Conservation (phyloP, 495 filamentous ascomycete species). For the Trichoderma gamsii region DNA sequence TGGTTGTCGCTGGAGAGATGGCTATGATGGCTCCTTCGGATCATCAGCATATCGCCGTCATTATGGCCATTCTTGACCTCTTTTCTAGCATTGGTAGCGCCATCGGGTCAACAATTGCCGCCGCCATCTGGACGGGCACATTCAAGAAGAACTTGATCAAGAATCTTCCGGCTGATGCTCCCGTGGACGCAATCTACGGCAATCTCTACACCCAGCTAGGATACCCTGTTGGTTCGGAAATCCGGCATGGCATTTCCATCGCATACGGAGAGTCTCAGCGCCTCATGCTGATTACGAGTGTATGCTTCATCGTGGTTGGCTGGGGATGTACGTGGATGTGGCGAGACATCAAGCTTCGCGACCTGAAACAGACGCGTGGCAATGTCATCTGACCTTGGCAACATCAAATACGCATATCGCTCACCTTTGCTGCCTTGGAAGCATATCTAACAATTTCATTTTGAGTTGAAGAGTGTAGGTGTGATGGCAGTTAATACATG, state of each 20-base stretch:
- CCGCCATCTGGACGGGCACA: conserved; percentile 52
- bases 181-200: conserved; percentile 37
- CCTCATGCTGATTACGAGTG: conserved; percentile 36
- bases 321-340: conserved; percentile 35
- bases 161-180: conserved; percentile 38
- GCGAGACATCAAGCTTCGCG: conserved; percentile 38
- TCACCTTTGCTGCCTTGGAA: too few species aligned
- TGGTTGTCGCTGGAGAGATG: conserved; percentile 49
- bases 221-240: conserved; percentile 36
- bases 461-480: too few species aligned
- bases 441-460: too few species aligned
- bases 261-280: conserved; percentile 43
- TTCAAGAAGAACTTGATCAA: conserved; percentile 38
- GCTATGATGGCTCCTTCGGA: conserved; percentile 50
- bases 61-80: conserved; percentile 48
- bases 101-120: conserved; percentile 47
- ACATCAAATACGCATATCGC: too few species aligned
- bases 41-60: conserved; percentile 51
- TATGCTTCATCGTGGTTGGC: conserved; percentile 29
- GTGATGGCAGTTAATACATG: too few species aligned
- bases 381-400: conserved; percentile 15
- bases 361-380: conserved; percentile 28
- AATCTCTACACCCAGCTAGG: conserved; percentile 37
- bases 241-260: conserved; percentile 37
- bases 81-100: conserved; percentile 49